Percentiles rank a stretch among this genome's conserved stretches.
Conservation (phyloP, 1,284 basidiomycete species). For the Puccinia sorghi region DNA sequence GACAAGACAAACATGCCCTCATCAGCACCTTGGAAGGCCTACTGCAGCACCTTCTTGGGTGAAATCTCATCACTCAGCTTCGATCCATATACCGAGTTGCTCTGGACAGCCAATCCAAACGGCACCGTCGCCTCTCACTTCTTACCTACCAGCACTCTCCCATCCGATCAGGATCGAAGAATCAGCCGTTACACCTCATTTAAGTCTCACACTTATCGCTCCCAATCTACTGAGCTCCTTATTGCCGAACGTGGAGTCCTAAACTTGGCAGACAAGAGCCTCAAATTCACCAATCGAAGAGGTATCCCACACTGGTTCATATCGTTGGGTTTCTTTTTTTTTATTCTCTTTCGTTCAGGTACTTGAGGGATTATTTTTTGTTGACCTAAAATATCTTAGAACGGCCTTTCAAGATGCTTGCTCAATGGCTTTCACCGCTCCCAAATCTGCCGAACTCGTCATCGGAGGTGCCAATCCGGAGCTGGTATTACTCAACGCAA, state of each 20-base stretch:
- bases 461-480: conserved; percentile 49
- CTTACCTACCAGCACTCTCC: conserved; percentile 67
- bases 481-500: conserved; percentile 48
- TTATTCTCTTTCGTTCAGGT: not conserved
- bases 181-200: conserved; percentile 57
- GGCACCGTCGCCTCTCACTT: conserved; percentile 76
- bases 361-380: not conserved
- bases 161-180: conserved; percentile 53
- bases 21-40: conserved; percentile 41
- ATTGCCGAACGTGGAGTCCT: conserved; percentile 59
- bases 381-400: conserved; percentile 1
- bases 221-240: conserved; percentile 56
- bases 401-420: conserved; percentile 30
- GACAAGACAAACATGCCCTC: not conserved
- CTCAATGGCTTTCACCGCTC: conserved; percentile 23
- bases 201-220: conserved; percentile 53
- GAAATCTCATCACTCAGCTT: conserved; percentile 69
- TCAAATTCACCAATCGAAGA: conserved; percentile 59
- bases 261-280: conserved; percentile 56
- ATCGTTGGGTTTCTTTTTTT: conserved; percentile 44
- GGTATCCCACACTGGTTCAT: conserved; percentile 59
- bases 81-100: conserved; percentile 82
- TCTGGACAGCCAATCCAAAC: conserved; percentile 79
- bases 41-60: conserved; percentile 31
- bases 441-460: conserved; percentile 45